Conservation (phyloP, 305 asterid genomes). For the Vinca major region DNA sequence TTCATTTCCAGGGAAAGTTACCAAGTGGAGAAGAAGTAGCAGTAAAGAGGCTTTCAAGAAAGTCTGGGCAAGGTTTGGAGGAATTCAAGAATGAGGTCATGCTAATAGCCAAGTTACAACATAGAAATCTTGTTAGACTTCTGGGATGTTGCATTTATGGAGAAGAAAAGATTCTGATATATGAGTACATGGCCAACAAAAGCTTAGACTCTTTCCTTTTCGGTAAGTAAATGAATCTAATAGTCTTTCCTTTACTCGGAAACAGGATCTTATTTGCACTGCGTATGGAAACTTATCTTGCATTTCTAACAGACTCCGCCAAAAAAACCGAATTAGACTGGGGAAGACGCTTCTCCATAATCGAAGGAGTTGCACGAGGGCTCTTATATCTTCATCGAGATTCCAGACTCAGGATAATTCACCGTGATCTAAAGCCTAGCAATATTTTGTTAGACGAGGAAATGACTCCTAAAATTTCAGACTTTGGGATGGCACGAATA, state of each 20-base stretch:
- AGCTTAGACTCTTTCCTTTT: slow-evolving; percentile 73
- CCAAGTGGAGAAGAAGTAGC: slow-evolving; percentile 62
- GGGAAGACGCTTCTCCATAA: slow-evolving; percentile 54
- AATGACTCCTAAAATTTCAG: slow-evolving; percentile 90
- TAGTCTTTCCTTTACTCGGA: neutral
- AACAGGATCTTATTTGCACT: neutral
- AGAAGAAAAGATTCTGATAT: slow-evolving; percentile 69
- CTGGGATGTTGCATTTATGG: slow-evolving; percentile 78
- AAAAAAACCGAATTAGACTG: slow-evolving; percentile 54
- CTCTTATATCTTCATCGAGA: slow-evolving; percentile 87
- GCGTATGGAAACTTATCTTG: neutral
- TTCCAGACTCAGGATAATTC: slow-evolving; percentile 80
- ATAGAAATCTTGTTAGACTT: slow-evolving; percentile 66
- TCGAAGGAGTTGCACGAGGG: slow-evolving; percentile 87
- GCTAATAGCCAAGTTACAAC: slow-evolving; percentile 73
- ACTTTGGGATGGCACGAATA: slow-evolving; percentile 94
- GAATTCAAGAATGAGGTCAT: slow-evolving; percentile 74
- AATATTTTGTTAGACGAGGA: slow-evolving; percentile 79
- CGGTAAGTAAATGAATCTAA: slow-evolving; percentile 30
- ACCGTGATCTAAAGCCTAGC: slow-evolving; percentile 79
- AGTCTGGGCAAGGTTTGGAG: slow-evolving; percentile 70
- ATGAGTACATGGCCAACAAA: slow-evolving; percentile 83
- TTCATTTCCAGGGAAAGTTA: slow-evolving; percentile 47
- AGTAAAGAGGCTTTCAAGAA: slow-evolving; percentile 71
- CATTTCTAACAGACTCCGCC: slow-evolving; percentile 35